Conservation (phyloP, 1,284 basidiomycete genomes). For the Marasmius fiardii region DNA sequence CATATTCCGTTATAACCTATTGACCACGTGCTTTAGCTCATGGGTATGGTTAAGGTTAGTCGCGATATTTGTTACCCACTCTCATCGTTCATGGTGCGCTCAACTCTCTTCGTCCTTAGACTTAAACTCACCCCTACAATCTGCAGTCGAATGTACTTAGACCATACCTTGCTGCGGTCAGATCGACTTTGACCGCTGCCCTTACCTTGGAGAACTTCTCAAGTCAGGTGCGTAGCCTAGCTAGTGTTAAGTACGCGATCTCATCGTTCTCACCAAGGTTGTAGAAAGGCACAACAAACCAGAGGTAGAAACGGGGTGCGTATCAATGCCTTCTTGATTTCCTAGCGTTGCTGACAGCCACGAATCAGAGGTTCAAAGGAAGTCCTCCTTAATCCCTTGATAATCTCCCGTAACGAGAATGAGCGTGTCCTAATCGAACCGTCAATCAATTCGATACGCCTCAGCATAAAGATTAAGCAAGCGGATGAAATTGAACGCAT, state of each 20-base stretch:
- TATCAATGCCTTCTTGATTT: constrained; percentile 2
- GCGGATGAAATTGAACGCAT: constrained; percentile 99
- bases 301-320: constrained; percentile 85
- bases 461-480: constrained; percentile 98
- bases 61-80: too few relatives aligned
- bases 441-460: constrained; percentile 93
- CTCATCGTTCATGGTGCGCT: constrained; percentile 18
- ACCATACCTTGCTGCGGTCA: constrained; percentile 94
- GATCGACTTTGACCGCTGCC: constrained; percentile 95
- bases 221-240: constrained; percentile 68
- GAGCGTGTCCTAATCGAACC: constrained; percentile 97
- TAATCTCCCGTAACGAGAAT: constrained; percentile 94
- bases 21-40: too few relatives aligned
- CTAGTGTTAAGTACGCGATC: constrained; percentile 1
- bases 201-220: constrained; percentile 97
- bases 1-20: too few relatives aligned
- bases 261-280: constrained; percentile 48
- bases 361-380: constrained; percentile 79
- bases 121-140: constrained; percentile 9
- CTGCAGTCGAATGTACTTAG: constrained; percentile 77
- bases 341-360: constrained; percentile 6
- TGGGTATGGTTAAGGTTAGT: too few relatives aligned
- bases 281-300: constrained; percentile 97
- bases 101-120: not conserved
- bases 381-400: constrained; percentile 89